phyloP scores from a whole-genome alignment of 176 grass and related monocot species.

The Rhipidocladum racemiflorum region DNA sequence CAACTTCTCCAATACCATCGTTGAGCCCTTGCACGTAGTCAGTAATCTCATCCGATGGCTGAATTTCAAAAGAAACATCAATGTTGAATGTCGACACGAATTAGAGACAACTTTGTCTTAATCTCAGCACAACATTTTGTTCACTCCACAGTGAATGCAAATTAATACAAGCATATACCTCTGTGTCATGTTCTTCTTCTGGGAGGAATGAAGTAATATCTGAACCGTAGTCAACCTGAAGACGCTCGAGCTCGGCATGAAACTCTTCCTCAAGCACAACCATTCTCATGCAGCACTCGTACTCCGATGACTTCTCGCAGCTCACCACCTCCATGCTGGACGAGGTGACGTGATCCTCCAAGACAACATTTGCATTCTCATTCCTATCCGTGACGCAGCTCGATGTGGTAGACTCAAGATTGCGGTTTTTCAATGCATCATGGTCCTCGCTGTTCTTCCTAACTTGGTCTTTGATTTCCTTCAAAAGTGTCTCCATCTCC shows the following conservation, averaged over 20 bases:
- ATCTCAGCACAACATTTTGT: neutral
- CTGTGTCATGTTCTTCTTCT: neutral
- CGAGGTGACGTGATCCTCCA: neutral
- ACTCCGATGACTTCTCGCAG: neutral
- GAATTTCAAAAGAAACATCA: neutral
- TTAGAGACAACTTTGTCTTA: neutral
- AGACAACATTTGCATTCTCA: neutral
- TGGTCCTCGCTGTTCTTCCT: neutral
- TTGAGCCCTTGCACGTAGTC: neutral
- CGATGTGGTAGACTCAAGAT: conserved; percentile 34
- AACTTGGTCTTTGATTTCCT: conserved; percentile 34
- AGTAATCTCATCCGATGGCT: neutral
- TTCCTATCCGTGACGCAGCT: conserved; percentile 37
- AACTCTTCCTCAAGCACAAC: conserved; percentile 57
- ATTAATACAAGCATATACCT: conserved; percentile 20
- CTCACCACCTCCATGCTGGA: neutral
- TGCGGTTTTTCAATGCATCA: neutral
- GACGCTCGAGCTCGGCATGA: conserved; percentile 41
- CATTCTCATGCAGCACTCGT: conserved; percentile 14
- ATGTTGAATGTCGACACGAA: no score
- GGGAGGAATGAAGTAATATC: neutral
- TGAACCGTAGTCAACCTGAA: conserved; percentile 26
- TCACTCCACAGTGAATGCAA: neutral
- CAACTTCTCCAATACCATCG: neutral
- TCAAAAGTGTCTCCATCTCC: conserved; percentile 57